These are phyloP conservation scores for Cutaneotrichosporon sp. DNA, from an alignment of 1,284 basidiomycete genomes.

Conservation along the genomic window DNA sequence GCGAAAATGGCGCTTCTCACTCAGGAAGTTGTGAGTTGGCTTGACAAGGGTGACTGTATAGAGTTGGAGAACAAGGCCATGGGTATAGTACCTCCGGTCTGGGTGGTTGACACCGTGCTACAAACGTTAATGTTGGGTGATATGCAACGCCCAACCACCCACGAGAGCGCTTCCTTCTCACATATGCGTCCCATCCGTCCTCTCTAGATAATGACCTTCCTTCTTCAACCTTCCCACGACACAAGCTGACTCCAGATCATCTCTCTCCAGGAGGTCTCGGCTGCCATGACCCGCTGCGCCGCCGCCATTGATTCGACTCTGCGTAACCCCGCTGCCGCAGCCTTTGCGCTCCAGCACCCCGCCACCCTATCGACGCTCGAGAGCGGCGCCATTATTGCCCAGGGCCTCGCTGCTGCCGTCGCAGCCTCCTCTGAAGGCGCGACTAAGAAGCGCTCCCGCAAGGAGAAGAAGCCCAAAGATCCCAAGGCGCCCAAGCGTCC, in stretches of 20 bases:
- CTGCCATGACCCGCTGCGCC: constrained; percentile 50
- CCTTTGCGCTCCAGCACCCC: constrained; percentile 31
- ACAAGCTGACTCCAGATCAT: not conserved
- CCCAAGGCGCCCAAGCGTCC: constrained; percentile 93
- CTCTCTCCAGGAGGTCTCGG: constrained; percentile 44
- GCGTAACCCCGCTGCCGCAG: constrained; percentile 31
- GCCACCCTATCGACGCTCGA: constrained; percentile 27
- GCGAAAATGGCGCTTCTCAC: not conserved
- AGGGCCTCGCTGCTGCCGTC: constrained; percentile 27
- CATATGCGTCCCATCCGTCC: not conserved
- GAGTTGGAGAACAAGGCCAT: not conserved
- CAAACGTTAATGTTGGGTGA: too few relatives aligned
- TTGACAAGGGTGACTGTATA: not conserved
- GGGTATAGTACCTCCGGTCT: not conserved
- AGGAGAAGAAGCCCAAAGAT: constrained; percentile 65
- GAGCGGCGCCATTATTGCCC: constrained; percentile 23
- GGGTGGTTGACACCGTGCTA: not conserved
- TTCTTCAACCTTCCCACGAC: not conserved
- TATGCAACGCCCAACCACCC: too few relatives aligned
- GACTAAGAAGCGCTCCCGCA: constrained; percentile 39
- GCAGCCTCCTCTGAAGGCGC: constrained; percentile 22
- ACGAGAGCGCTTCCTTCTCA: too few relatives aligned
- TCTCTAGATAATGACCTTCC: not conserved
- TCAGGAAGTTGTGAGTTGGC: not conserved
- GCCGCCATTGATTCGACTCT: constrained; percentile 51